Conservation (phyloP, 768 basidiomycete species). For the Phlegmacium glaucopus region DNA sequence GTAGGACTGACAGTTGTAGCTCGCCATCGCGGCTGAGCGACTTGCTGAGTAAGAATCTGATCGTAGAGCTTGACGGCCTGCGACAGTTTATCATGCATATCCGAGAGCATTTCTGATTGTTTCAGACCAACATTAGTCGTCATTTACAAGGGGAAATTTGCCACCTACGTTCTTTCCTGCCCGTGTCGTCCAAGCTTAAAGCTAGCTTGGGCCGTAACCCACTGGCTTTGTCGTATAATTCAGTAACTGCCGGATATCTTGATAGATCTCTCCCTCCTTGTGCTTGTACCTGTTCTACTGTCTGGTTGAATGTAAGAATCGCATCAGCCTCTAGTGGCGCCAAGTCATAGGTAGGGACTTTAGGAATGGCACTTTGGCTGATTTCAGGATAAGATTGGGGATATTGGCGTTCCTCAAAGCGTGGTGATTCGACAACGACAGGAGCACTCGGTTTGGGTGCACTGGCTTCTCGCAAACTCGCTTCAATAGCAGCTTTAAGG, state of each 20-base stretch:
- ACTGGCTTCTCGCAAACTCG: slow-evolving; percentile 82
- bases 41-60: slow-evolving; percentile 78
- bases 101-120: slow-evolving; percentile 70
- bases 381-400: slow-evolving; percentile 41
- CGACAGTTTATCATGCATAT: slow-evolving; percentile 94
- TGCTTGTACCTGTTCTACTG: slow-evolving; percentile 77
- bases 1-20: slow-evolving; percentile 24
- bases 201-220: slow-evolving; percentile 78
- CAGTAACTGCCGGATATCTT: slow-evolving; percentile 79
- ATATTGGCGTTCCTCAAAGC: slow-evolving; percentile 38
- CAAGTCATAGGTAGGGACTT: slow-evolving; percentile 77
- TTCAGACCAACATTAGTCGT: not conserved
- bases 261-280: slow-evolving; percentile 77
- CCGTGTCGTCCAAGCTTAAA: slow-evolving; percentile 79
- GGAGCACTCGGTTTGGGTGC: slow-evolving; percentile 82
- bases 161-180: slow-evolving; percentile 72
- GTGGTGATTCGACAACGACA: slow-evolving; percentile 49
- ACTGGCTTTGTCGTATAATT: slow-evolving; percentile 81
- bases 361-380: slow-evolving; percentile 42
- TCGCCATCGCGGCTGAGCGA: slow-evolving; percentile 69
- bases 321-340: slow-evolving; percentile 79
- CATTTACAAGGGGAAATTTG: no score
- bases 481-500: slow-evolving; percentile 90
- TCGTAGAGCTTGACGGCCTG: slow-evolving; percentile 93
- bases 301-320: slow-evolving; percentile 88